Percentiles rank a stretch among this genome's conserved stretches.
These are phyloP conservation scores for Triangularia verruculosa DNA, from an alignment of 2,329 filamentous ascomycete genomes.

Conservation along the genomic window DNA sequence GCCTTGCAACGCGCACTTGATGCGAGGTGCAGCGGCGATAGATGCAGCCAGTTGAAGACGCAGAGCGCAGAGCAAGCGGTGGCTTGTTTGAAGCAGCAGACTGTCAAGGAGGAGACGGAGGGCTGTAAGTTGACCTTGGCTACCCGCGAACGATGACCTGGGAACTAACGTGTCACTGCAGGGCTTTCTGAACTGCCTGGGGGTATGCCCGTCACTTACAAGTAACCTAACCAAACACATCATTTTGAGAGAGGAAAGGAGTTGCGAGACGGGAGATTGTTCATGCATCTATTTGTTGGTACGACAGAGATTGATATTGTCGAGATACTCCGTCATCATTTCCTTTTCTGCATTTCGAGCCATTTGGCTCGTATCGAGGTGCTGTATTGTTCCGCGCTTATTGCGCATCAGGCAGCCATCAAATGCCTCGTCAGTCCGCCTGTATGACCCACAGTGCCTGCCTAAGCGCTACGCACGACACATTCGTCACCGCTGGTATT, in stretches of 20 bases:
- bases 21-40: constrained; percentile 26
- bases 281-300: neutral
- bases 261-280: neutral
- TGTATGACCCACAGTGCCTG: neutral
- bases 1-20: constrained; percentile 28
- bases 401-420: neutral
- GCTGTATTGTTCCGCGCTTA: neutral
- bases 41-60: constrained; percentile 24
- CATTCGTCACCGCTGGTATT: neutral
- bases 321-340: neutral
- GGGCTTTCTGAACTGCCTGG: constrained; percentile 21
- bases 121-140: constrained; percentile 24
- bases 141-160: neutral
- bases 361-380: neutral
- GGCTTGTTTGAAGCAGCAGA: constrained; percentile 26
- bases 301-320: neutral
- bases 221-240: constrained; percentile 29
- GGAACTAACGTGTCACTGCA: neutral
- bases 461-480: neutral
- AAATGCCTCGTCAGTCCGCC: neutral
- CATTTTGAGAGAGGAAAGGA: neutral
- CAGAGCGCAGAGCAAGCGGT: constrained; percentile 24
- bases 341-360: neutral
- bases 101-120: constrained; percentile 24
- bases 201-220: constrained; percentile 12